These are phyloP conservation scores for Botrytis fragariae DNA, from an alignment of 2,329 filamentous ascomycete genomes.

Conservation along the genomic window DNA sequence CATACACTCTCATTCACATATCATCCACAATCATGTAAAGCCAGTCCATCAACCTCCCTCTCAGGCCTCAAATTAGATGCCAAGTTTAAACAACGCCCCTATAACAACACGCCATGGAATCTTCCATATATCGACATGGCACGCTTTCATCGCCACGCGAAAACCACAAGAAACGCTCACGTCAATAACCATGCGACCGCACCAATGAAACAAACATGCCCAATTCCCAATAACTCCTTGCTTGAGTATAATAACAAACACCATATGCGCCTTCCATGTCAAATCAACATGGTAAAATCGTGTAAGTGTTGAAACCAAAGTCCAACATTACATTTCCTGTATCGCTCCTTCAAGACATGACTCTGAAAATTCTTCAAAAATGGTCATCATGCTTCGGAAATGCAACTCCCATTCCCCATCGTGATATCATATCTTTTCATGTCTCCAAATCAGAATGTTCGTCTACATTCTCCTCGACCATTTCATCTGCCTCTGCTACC, in stretches of 20 bases:
- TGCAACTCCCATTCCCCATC: neutral
- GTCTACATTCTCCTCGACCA: neutral
- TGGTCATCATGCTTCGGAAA: neutral
- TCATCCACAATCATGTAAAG: neutral
- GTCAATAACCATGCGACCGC: neutral
- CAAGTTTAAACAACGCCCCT: slow-evolving; percentile 12
- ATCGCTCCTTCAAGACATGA: neutral
- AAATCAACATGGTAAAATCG: neutral
- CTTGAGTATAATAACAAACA: slow-evolving; percentile 8
- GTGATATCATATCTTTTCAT: slow-evolving; percentile 12
- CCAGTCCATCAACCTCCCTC: neutral
- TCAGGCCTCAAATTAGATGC: neutral
- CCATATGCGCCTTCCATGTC: slow-evolving; percentile 1
- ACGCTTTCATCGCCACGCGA: slow-evolving; percentile 1
- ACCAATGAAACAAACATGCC: neutral
- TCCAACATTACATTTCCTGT: slow-evolving; percentile 3
- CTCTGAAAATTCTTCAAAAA: neutral
- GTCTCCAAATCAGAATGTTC: slow-evolving; percentile 3
- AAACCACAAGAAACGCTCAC: neutral
- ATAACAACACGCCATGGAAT: neutral
- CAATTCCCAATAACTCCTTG: slow-evolving; percentile 1
- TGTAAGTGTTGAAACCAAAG: neutral
- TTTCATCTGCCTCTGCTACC: neutral
- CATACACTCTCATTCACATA: neutral
- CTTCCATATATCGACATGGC: neutral